These are phyloP conservation scores for Pyricularia sp. DNA, from an alignment of 2,329 filamentous ascomycete genomes.

Conservation along the genomic window DNA sequence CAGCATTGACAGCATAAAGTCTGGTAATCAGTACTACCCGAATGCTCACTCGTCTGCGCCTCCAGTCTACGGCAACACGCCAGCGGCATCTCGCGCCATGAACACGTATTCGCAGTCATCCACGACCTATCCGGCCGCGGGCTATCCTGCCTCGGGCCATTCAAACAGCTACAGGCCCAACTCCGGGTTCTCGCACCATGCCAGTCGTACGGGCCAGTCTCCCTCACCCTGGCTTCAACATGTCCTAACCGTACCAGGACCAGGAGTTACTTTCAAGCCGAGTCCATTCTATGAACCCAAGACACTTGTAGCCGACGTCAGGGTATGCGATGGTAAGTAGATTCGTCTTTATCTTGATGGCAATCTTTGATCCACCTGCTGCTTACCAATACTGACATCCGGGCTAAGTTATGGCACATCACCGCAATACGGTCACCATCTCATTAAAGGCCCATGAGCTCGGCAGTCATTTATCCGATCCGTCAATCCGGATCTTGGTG, in stretches of 20 bases:
- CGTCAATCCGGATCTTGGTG: slow-evolving; percentile 61
- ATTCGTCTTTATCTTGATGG: background rate
- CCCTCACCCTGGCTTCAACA: background rate
- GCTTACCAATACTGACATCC: background rate
- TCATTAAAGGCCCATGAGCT: slow-evolving; percentile 33
- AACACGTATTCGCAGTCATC: slow-evolving; percentile 1
- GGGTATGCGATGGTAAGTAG: slow-evolving; percentile 59
- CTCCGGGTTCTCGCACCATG: background rate
- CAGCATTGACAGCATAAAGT: slow-evolving; percentile 17
- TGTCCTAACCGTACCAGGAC: slow-evolving; percentile 5
- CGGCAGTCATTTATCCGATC: slow-evolving; percentile 43
- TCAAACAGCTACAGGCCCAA: slow-evolving; percentile 2
- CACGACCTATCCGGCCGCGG: background rate
- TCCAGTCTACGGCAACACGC: background rate
- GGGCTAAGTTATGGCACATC: slow-evolving; percentile 40
- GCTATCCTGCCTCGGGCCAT: background rate
- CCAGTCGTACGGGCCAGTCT: slow-evolving; percentile 1
- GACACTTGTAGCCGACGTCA: slow-evolving; percentile 48
- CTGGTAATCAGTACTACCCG: background rate
- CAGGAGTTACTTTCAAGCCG: slow-evolving; percentile 37
- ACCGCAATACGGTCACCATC: slow-evolving; percentile 34
- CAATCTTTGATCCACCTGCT: background rate
- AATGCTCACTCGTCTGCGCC: background rate
- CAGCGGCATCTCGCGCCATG: background rate
- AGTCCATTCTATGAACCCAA: slow-evolving; percentile 77